Conservation (phyloP, 2,329 filamentous ascomycete species). For the Aspergillus caelatus region DNA sequence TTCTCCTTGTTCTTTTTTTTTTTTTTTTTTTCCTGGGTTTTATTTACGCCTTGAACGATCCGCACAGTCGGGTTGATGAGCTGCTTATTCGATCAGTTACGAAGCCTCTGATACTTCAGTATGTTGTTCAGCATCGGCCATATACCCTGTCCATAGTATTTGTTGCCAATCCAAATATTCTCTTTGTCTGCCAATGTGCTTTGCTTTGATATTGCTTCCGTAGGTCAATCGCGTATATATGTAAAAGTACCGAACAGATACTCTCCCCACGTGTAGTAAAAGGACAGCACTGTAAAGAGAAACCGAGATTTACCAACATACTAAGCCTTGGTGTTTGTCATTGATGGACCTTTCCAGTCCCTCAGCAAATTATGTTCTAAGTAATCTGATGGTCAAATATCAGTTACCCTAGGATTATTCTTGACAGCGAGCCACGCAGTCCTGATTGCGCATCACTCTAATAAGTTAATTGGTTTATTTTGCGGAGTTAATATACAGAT, state of each 20-base stretch:
- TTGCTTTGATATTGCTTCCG: background rate
- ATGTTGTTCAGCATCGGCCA: background rate
- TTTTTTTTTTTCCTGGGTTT: background rate
- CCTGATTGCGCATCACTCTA: background rate
- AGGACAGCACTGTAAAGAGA: background rate
- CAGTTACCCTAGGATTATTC: background rate
- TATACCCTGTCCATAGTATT: slow-evolving; percentile 9
- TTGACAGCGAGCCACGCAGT: background rate
- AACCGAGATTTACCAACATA: background rate
- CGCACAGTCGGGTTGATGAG: background rate
- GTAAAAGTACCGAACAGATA: background rate
- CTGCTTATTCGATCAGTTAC: slow-evolving; percentile 5
- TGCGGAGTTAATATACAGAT: background rate
- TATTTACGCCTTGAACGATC: background rate
- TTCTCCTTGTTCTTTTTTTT: background rate
- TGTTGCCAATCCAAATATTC: background rate
- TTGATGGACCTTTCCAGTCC: no score
- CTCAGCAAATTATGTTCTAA: no score
- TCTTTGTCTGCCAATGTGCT: background rate
- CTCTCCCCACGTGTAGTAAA: background rate
- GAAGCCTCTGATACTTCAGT: background rate
- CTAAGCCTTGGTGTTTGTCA: background rate
- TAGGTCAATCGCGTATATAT: background rate
- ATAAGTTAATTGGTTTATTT: background rate
- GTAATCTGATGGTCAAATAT: no score